These are phyloP conservation scores for Daldinia eschscholtzii DNA, from an alignment of 2,329 filamentous ascomycete species.

Conservation along the genomic window DNA sequence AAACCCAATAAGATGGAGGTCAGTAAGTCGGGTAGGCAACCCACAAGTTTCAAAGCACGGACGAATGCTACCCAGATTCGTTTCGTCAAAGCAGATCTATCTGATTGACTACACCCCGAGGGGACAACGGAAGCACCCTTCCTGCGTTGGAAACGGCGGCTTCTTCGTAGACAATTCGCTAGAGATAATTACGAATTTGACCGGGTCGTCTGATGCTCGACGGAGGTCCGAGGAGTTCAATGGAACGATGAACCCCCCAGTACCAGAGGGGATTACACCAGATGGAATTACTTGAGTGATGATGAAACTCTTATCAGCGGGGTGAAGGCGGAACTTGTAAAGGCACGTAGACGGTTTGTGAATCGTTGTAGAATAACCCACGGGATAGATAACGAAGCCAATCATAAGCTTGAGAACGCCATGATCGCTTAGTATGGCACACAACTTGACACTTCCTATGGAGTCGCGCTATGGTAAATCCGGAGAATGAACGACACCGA, in stretches of 20 bases:
- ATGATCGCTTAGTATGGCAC: conserved; percentile 14
- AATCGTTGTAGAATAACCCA: conserved; percentile 9
- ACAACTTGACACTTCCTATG: conserved; percentile 15
- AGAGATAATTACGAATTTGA: conserved; percentile 25
- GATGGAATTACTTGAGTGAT: conserved; percentile 15
- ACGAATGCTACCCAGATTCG: conserved; percentile 9
- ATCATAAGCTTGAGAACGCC: conserved; percentile 20
- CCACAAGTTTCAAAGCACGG: conserved; percentile 5
- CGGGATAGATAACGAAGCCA: conserved; percentile 17
- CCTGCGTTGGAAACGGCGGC: conserved; percentile 15
- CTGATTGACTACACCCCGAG: conserved; percentile 13
- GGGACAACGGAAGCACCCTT: conserved; percentile 20
- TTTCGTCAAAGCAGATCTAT: conserved; percentile 9
- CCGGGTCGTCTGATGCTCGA: conserved; percentile 19
- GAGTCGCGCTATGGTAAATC: conserved; percentile 14
- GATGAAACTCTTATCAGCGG: conserved; percentile 20
- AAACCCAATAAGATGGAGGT: neutral
- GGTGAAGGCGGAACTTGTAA: conserved; percentile 15
- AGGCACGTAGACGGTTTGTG: conserved; percentile 14
- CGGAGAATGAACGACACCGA: conserved; percentile 23
- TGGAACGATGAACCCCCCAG: conserved; percentile 18
- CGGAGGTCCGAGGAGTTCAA: conserved; percentile 43
- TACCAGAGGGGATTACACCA: conserved; percentile 17
- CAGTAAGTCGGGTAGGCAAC: conserved; percentile 14
- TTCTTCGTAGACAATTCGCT: conserved; percentile 24